Evolutionary conservation across 169 alveolate species (phyloP).

Genomic region (Plasmodium berghei): DNA sequence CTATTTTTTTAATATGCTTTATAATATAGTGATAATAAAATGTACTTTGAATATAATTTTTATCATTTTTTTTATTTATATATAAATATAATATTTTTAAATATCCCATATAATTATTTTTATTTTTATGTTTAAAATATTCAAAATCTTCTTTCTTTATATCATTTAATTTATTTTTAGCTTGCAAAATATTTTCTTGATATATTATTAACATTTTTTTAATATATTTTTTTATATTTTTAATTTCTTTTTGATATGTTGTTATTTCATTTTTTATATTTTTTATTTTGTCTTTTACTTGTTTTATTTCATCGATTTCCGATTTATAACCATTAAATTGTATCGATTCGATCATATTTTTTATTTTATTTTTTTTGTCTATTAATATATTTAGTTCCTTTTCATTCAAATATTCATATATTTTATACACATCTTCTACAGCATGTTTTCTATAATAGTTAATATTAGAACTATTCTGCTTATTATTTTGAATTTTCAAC

Average conservation of each 20-base stretch:
- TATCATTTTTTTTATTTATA: conserved; percentile 24
- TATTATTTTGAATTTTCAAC: background rate
- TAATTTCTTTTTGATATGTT: background rate
- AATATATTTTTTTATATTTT: background rate
- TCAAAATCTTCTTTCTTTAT: conserved; percentile 42
- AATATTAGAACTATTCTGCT: background rate
- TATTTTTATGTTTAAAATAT: conserved; percentile 21
- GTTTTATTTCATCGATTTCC: background rate
- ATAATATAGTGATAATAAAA: conserved; percentile 13
- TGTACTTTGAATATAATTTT: conserved; percentile 7
- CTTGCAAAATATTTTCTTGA: background rate
- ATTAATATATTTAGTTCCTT: background rate
- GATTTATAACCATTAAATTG: background rate
- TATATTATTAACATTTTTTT: background rate
- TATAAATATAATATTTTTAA: conserved; percentile 55
- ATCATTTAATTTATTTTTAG: conserved; percentile 28
- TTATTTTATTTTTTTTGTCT: conserved; percentile 4
- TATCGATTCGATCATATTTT: background rate
- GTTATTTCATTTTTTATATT: conserved; percentile 4
- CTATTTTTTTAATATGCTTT: conserved; percentile 5
- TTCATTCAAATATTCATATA: background rate
- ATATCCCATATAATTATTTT: conserved; percentile 24
- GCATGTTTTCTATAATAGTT: no score
- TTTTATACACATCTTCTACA: no score
- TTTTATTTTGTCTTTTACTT: background rate